A percentile compares a stretch with the other conserved stretches of the same genome.
These are phyloP conservation scores for Aspergillus costaricaensis DNA, from an alignment of 2,329 filamentous ascomycete genomes.

Conservation along the genomic window DNA sequence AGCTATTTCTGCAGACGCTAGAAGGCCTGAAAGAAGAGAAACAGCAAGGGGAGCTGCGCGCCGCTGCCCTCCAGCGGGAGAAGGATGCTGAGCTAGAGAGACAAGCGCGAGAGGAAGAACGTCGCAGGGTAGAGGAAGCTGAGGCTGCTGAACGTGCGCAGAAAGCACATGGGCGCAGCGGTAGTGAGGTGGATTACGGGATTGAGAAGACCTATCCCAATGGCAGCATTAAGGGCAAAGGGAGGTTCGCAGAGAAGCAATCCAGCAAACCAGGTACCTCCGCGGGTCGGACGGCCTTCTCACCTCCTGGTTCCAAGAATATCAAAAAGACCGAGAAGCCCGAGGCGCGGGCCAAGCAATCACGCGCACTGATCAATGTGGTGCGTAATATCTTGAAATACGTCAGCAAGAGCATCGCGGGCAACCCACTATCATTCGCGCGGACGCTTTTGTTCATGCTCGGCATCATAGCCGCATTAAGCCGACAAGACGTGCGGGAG, in stretches of 20 bases:
- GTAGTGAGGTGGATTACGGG: constrained; percentile 68
- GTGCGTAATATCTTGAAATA: constrained; percentile 54
- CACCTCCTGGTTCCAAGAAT: constrained; percentile 38
- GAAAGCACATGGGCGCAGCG: constrained; percentile 54
- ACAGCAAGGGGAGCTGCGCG: constrained; percentile 66
- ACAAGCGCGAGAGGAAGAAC: constrained; percentile 48
- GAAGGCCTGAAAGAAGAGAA: constrained; percentile 83
- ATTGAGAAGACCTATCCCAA: constrained; percentile 59
- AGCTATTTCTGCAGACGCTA: constrained; percentile 84
- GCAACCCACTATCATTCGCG: constrained; percentile 58
- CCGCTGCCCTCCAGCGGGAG: constrained; percentile 63
- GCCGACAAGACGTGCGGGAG: constrained; percentile 72
- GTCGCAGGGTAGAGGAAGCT: constrained; percentile 38
- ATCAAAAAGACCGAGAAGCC: constrained; percentile 42
- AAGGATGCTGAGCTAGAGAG: constrained; percentile 57
- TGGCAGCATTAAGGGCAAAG: constrained; percentile 30
- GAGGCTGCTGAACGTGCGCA: constrained; percentile 42
- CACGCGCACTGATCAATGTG: constrained; percentile 47
- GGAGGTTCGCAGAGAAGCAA: constrained; percentile 32
- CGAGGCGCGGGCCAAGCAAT: constrained; percentile 38
- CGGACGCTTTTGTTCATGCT: constrained; percentile 75
- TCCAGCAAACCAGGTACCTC: constrained; percentile 26
- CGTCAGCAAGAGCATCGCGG: constrained; percentile 54
- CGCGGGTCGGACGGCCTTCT: constrained; percentile 33
- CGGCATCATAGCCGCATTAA: constrained; percentile 74